Conservation (phyloP, 1,284 basidiomycete species). For the Fereydounia khargensis region DNA sequence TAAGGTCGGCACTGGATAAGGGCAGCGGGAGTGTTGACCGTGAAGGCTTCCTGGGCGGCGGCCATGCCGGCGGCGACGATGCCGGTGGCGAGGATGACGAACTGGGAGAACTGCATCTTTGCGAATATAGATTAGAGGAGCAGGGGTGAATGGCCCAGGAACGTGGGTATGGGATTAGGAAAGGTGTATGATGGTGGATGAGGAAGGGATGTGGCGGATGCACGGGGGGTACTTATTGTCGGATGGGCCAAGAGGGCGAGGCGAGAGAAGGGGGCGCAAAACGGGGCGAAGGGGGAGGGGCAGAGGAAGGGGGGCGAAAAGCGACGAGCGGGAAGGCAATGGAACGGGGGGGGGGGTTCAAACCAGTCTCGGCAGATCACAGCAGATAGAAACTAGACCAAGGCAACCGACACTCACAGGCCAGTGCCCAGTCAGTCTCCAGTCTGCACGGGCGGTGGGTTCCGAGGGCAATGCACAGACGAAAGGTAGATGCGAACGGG, state of each 20-base stretch:
- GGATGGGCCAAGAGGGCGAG: not conserved
- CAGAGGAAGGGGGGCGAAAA: not conserved
- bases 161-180: not conserved
- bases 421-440: no score
- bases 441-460: no score
- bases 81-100: not conserved
- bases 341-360: not conserved
- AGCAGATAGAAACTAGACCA: no score
- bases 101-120: not conserved
- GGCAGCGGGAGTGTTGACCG: slow-evolving; percentile 1
- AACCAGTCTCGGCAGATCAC: no score
- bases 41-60: not conserved
- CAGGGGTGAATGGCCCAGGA: no score
- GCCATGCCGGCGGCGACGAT: not conserved
- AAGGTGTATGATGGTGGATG: not conserved
- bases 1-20: slow-evolving; percentile 40
- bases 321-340: not conserved
- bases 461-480: no score
- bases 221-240: not conserved
- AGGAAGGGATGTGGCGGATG: not conserved
- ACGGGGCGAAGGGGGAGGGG: not conserved
- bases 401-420: no score
- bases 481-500: no score
- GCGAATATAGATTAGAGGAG: not conserved
- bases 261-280: not conserved